Evolutionary conservation across 164 flowering plant genomes (phyloP).

Genomic region (Warburgia ugandensis): DNA sequence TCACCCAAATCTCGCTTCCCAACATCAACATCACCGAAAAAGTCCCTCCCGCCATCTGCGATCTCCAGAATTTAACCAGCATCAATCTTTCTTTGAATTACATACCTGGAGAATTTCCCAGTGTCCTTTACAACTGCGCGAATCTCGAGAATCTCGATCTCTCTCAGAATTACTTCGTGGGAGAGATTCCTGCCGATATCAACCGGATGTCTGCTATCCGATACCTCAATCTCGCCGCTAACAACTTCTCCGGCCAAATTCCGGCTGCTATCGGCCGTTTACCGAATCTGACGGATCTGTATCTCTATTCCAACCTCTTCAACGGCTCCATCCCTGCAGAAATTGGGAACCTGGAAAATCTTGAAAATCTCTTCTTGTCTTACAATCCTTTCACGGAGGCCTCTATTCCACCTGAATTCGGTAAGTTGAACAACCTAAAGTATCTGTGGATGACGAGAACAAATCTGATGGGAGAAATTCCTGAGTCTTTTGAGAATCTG

Average conservation of each 20-base stretch:
- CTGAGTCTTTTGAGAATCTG: slow-evolving; percentile 29
- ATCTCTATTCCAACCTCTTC: slow-evolving; percentile 34
- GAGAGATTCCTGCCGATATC: slow-evolving; percentile 48
- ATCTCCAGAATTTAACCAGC: slow-evolving; percentile 35
- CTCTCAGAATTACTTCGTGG: slow-evolving; percentile 51
- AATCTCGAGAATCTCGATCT: slow-evolving; percentile 44
- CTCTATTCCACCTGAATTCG: slow-evolving; percentile 40
- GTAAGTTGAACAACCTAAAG: slow-evolving; percentile 40
- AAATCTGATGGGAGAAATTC: slow-evolving; percentile 60
- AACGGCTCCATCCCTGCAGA: slow-evolving; percentile 51
- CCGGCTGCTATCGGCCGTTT: slow-evolving; percentile 44
- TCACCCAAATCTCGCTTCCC: slow-evolving; percentile 27
- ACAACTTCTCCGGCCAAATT: slow-evolving; percentile 68
- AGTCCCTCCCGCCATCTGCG: slow-evolving; percentile 40
- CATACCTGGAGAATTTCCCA: slow-evolving; percentile 61
- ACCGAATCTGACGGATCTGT: slow-evolving; percentile 20
- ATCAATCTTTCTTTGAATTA: slow-evolving; percentile 39
- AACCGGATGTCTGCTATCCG: slow-evolving; percentile 32
- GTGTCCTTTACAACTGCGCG: slow-evolving; percentile 34
- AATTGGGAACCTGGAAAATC: slow-evolving; percentile 44
- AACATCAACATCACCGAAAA: slow-evolving; percentile 18
- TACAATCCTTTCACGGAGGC: slow-evolving; percentile 14
- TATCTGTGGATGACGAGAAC: slow-evolving; percentile 26
- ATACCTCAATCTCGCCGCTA: slow-evolving; percentile 35
- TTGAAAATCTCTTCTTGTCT: not conserved